Conservation (phyloP, 139 green algal species). For the Micractinium sp. region DNA sequence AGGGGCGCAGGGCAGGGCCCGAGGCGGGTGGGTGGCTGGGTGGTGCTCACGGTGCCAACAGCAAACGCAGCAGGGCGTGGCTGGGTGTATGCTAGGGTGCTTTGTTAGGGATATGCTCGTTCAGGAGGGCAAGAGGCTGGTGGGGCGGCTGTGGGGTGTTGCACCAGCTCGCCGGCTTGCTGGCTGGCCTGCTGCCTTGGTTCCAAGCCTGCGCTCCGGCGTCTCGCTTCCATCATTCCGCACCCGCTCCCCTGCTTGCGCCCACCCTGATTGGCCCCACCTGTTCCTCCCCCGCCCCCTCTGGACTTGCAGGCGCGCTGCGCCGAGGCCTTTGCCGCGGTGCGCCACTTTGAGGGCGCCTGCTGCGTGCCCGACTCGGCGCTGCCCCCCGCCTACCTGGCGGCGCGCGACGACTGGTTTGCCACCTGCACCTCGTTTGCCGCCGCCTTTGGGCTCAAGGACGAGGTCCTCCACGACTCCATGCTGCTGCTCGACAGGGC, state of each 20-base stretch:
- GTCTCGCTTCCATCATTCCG: neutral
- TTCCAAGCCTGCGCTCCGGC: neutral
- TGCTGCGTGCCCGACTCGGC: slow-evolving; percentile 25
- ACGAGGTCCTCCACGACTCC: slow-evolving; percentile 67
- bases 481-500: slow-evolving; percentile 74
- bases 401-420: slow-evolving; percentile 21
- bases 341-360: slow-evolving; percentile 65
- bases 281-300: neutral
- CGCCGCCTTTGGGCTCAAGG: slow-evolving; percentile 40
- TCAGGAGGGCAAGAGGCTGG: too few species aligned
- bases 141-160: neutral
- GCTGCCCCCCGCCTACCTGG: slow-evolving; percentile 32
- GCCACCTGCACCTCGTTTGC: slow-evolving; percentile 34
- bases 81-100: too few species aligned
- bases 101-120: neutral
- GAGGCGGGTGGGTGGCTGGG: too few species aligned
- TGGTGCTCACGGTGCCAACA: too few species aligned
- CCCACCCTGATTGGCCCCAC: too few species aligned
- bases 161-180: too few species aligned
- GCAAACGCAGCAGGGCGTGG: too few species aligned
- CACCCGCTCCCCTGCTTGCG: too few species aligned
- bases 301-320: slow-evolving; percentile 53
- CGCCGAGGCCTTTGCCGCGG: slow-evolving; percentile 75
- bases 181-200: neutral
- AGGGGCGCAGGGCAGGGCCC: neutral